Base-by-base conservation (phyloP, 176 grass and related monocot genomes). In the Guadua angustifolia region DNA sequence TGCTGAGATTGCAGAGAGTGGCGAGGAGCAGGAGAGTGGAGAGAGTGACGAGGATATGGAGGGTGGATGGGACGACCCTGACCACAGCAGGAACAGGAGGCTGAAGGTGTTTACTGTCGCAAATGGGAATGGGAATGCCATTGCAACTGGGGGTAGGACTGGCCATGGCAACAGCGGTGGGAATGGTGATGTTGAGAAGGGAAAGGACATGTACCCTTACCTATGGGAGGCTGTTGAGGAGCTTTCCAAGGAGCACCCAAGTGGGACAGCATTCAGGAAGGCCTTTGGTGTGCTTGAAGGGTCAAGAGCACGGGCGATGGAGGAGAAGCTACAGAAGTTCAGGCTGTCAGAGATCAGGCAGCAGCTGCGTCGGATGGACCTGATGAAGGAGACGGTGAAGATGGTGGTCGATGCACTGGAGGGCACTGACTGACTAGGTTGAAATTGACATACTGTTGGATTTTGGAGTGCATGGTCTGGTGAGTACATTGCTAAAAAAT, bases 301-400 rank as follows among this genome's bases (percentile, higher is more conserved):
- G 12, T 59, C 73, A 36, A 90, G 87, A 73, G 88, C 91, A 55
- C 71, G 32, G 6, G 58, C 21, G 0, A 75, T 93, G 63, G 91
- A 93, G 62, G 85, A 90, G 67, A 93, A 90, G 88, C 59, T 93
- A 3, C 76, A 84, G 52, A 88, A 82, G 74, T 72, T 85, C 14
- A 85, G 60, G 70, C 51, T 79, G 22, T 72, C 29, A 49, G 77
- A 88, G 66, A 79, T 90, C 18, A 90, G 74, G 85, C 88, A 79
- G 67, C 88, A 93, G 66, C 50, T 93, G 73, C 78, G 32, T 19
- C 43, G 88, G 52, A 88, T 88, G 78, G 85, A 93, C 65, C 68
- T 93, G 73, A 82, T 82, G 77, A 87, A 87, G 77, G 84, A 90
- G 33, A 79, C 82, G 10, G 62, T 90, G 66, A 82, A 76, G 71